These are phyloP conservation scores for Sphaerosporella brunnea DNA, from an alignment of 495 filamentous ascomycete species.

Conservation along the genomic window DNA sequence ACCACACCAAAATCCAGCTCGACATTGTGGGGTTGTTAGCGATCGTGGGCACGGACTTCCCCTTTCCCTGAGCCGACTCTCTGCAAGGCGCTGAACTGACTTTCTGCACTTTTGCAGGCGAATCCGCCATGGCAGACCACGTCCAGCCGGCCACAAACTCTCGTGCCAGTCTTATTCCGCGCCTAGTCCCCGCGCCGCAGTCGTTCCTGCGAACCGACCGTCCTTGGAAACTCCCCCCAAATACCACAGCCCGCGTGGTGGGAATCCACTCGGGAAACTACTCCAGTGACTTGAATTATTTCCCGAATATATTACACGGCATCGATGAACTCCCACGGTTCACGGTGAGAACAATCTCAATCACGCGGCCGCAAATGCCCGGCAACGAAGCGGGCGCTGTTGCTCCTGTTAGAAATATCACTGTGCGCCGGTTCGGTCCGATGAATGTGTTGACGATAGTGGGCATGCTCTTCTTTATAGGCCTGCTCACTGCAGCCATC, in stretches of 20 bases:
- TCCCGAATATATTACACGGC: constrained; percentile 1
- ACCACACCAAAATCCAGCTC: neutral
- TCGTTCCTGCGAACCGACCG: neutral
- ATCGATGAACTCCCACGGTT: constrained; percentile 7
- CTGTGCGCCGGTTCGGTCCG: neutral
- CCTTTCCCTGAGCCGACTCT: too few species aligned
- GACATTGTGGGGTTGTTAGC: constrained; percentile 3
- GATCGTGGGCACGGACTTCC: too few species aligned
- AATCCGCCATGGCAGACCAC: constrained; percentile 1
- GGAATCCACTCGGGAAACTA: constrained; percentile 3
- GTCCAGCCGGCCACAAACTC: neutral
- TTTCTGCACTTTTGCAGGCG: too few species aligned
- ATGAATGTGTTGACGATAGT: neutral
- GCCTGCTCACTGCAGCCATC: constrained; percentile 29
- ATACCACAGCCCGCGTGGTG: constrained; percentile 10
- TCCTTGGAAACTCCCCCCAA: neutral
- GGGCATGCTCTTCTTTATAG: constrained; percentile 34
- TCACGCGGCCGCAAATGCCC: neutral
- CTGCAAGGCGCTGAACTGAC: too few species aligned
- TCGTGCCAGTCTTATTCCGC: neutral
- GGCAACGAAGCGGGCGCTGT: constrained; percentile 28
- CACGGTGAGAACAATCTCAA: neutral
- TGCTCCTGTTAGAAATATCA: constrained; percentile 30
- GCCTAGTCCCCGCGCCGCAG: constrained; percentile 6
- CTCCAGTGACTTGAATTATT: neutral